phyloP scores from a whole-genome alignment of 176 grass and related monocot species.

The Triticum dicoccoides region DNA sequence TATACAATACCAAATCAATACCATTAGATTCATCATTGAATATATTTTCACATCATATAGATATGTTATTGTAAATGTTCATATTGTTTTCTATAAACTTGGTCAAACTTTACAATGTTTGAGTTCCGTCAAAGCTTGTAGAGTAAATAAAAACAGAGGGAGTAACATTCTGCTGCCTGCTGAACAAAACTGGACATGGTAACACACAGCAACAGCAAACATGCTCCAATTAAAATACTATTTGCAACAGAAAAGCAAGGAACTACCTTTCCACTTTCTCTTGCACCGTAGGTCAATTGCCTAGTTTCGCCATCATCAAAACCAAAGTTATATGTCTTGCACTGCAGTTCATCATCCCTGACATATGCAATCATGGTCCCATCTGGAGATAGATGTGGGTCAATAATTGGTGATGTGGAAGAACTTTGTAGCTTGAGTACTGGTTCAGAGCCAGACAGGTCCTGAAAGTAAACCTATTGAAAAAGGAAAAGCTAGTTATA shows the following conservation, averaged over 20 bases:
- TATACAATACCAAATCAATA: too few relatives aligned
- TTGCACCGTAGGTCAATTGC: conserved; percentile 80
- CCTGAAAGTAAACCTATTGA: conserved; percentile 92
- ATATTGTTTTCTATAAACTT: too few relatives aligned
- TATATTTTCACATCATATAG: too few relatives aligned
- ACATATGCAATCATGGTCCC: conserved; percentile 93
- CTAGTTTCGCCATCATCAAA: conserved; percentile 58
- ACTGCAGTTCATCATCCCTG: conserved; percentile 71
- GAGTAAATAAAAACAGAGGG: too few relatives aligned
- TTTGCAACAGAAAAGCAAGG: neutral
- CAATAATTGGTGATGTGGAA: conserved; percentile 79
- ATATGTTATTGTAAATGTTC: too few relatives aligned
- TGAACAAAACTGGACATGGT: conserved; percentile 11
- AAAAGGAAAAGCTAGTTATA: conserved; percentile 21
- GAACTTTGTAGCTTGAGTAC: conserved; percentile 77
- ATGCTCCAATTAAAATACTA: neutral
- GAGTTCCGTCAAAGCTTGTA: too few relatives aligned
- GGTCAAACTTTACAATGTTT: too few relatives aligned
- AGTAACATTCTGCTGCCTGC: neutral
- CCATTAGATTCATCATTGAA: too few relatives aligned
- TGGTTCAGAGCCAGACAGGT: conserved; percentile 79
- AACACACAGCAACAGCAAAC: neutral
- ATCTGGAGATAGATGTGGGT: conserved; percentile 91
- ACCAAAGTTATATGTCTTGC: conserved; percentile 37
- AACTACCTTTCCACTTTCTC: conserved; percentile 74